Base-by-base conservation (phyloP, 495 filamentous ascomycete genomes). In the Parathielavia hyrcaniae region DNA sequence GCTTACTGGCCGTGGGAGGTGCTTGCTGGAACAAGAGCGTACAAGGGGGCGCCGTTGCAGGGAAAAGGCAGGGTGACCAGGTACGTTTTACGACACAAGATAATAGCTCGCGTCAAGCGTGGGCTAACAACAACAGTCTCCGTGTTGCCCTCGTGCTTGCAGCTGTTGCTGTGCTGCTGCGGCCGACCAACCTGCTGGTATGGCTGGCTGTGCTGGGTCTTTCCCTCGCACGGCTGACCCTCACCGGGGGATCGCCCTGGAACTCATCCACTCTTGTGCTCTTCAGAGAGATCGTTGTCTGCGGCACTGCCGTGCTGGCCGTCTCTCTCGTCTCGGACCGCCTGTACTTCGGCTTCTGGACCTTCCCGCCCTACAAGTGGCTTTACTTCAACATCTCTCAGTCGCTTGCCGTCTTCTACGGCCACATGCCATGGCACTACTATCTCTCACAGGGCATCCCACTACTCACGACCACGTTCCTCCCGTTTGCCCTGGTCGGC, bases 361-460 rank as follows among this genome's bases (percentile, higher is more conserved):
- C 89, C 4, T 90, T 99, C 59, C 93, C 93, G 23, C 90, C 92
- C 0, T 77, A 95, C 53, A 83, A 84, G 48, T 99, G 91, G 76
- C 77, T 97, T 22, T 83, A 95, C 69, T 95, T 96, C 80, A 99
- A 99, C 72, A 75, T 99, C 40, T 81, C 84, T 11, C 85, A 95
- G 67, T 86, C 84, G 10, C 78, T 99, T 14, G 87, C 93, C 34
- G 79, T 88, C 16, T 97, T 96, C 71, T 99, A 99, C 67, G 93
- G 93, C n/a, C 77, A 73, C 34, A 97, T 96, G 73, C 81, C 87
- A 49, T 87, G 85, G 81, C 89, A 96, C 64, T 99, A 97, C 73
- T 99, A 96, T 70, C 70, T 91, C 14, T 86, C 86, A 2, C 89
- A 99, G 75, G 93, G 91, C 35, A 80, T 92, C 17, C 93, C 92